Evolutionary conservation across 768 basidiomycete species (phyloP), one percentile per base, ranked within the genome.

Genomic region (Xerocomellus amylosporus): DNA sequence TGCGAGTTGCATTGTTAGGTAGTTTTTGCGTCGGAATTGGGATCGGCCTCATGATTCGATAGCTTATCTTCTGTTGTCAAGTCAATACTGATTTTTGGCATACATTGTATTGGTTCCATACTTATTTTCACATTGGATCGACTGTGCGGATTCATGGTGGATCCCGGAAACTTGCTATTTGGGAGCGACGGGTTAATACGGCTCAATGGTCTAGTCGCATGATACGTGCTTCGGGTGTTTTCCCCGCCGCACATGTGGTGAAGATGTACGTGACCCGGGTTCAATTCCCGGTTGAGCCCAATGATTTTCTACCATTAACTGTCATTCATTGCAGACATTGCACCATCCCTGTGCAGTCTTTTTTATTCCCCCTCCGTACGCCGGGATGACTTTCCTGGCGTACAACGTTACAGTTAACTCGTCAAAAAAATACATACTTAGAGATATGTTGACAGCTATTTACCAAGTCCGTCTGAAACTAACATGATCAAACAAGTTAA

Each of bases 1-100:
- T 72, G 31, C 72, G 70, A 40, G 37, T 75, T 22, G 71, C 71
- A 8, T 59, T 79, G 49, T 50, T 72, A 24, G 69, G 78, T 45
- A 77, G 72, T 44, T 74, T 79, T 58, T 78, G 75, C 59, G 70
- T 77, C 10, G 77, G 77, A 24, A 59, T 79, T 41, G 77, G 77
- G 46, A 63, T 79, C 38, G 77, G 77, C 22, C 61, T 78, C 51
- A 59, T 74, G 58, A 31, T 71, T 43, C 64, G 68, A 51, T 70
- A 65, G 53, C 34, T 44, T 53, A 10, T 10, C 37, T 51, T 38
- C 22, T 36, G 49, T 45, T 30, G 5, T 45, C 31, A 10, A 6
- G 5, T 45, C 31, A 10, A 6, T 50, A 17, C n/a, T 46, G 28
- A 9, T 46, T 48, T 44, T 37, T 39, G 26, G 28, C 42, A 34